phyloP scores from a whole-genome alignment of 2,329 filamentous ascomycete species.

The Incumbomyces lentus region DNA sequence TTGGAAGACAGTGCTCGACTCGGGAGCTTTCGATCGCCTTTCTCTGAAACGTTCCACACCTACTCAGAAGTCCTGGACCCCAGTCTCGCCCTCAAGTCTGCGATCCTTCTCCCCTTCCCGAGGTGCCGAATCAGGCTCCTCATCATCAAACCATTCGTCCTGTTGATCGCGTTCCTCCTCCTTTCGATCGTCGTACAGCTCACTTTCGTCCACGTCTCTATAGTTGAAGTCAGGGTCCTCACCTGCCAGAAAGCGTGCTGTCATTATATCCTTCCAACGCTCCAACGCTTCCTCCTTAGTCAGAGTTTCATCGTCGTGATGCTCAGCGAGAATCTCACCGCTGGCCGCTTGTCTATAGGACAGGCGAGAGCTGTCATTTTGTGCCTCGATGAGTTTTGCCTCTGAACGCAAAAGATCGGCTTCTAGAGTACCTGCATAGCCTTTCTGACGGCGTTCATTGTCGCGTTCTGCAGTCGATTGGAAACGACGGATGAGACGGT shows the following conservation, averaged over 20 bases:
- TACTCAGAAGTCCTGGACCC: slow-evolving; percentile 58
- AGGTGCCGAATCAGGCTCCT: slow-evolving; percentile 58
- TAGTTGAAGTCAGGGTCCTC: slow-evolving; percentile 75
- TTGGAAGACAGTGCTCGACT: too few relatives aligned
- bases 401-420: slow-evolving; percentile 68
- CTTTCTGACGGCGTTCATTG: slow-evolving; percentile 57
- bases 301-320: slow-evolving; percentile 45
- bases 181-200: slow-evolving; percentile 58
- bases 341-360: slow-evolving; percentile 34
- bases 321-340: slow-evolving; percentile 43
- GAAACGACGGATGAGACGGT: slow-evolving; percentile 59
- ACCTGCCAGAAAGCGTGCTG: slow-evolving; percentile 63
- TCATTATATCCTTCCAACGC: slow-evolving; percentile 63
- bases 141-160: slow-evolving; percentile 70
- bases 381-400: slow-evolving; percentile 56
- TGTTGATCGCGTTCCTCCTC: slow-evolving; percentile 53
- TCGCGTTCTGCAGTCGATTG: slow-evolving; percentile 21
- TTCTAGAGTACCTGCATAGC: slow-evolving; percentile 69
- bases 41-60: too few relatives aligned
- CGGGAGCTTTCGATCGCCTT: too few relatives aligned
- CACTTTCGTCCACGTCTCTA: slow-evolving; percentile 55
- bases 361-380: slow-evolving; percentile 41
- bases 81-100: slow-evolving; percentile 49
- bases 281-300: slow-evolving; percentile 56
- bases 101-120: slow-evolving; percentile 29